Base-by-base conservation (phyloP, 306 rosid genomes). In the Senna tora region DNA sequence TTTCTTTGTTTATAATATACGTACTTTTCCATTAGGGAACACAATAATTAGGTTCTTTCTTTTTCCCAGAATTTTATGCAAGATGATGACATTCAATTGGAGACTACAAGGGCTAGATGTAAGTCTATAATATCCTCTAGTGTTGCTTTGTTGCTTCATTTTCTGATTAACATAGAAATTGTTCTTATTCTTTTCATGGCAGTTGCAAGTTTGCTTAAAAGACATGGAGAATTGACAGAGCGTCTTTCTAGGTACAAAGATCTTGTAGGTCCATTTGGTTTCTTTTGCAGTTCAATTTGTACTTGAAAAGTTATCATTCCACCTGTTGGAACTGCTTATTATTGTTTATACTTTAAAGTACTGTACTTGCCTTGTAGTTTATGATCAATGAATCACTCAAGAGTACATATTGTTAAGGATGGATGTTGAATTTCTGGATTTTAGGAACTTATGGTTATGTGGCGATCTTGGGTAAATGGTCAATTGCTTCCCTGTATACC, bases 101-200 rank as follows among this genome's bases (percentile, higher is more conserved):
- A 95, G 80, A 80, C 86, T 11, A 87, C 95, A 17, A 90, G 93
- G 50, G 86, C 90, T 68, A 89, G 87, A 91, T 85, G 99, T 91
- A 88, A 74, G 79, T 77, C 53, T 69, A 32, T 34, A 32, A 16
- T 75, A 56, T 57, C 19, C 45, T 50, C 33, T 16, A 22, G 10
- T 19, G 0, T 62, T 67, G 3, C 42, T 49, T 1, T 25, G 30
- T 25, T 25, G 30, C 30, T 68, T 22, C 41, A 36, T 63, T 78
- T 71, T 59, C 50, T 21, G 36, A 58, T 76, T 63, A 41, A 49
- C 17, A 17, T 45, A 33, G 74, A 72, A 43, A 16, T 46, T 52
- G 45, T 77, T 77, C 60, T 66, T 74, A 17, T 84, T 76, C 13
- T 76, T 67, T 80, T 1, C 65, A 32, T 87, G 64, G 49, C 90